phyloP scores from a whole-genome alignment of 2,329 filamentous ascomycete genomes.

The Sclerotinia minor region DNA sequence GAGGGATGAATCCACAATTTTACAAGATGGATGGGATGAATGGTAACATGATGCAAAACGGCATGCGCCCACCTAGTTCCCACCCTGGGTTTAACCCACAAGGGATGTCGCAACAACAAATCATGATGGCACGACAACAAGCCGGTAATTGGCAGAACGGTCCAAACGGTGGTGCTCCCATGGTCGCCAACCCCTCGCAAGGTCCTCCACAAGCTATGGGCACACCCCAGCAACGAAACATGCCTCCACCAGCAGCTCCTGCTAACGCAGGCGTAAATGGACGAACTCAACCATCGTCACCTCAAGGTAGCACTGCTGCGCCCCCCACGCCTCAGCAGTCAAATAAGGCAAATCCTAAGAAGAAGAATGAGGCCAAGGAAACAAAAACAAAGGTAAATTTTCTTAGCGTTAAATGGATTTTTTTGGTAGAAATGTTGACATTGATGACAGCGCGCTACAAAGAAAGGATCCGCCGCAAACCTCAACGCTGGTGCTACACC shows the following conservation, averaged over 20 bases:
- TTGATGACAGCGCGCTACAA: constrained; percentile 43
- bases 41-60: constrained; percentile 61
- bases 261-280: constrained; percentile 52
- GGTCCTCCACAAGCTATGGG: constrained; percentile 47
- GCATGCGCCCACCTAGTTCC: constrained; percentile 68
- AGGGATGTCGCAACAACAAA: constrained; percentile 52
- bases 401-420: constrained; percentile 39
- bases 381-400: constrained; percentile 66
- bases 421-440: constrained; percentile 42
- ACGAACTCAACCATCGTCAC: constrained; percentile 60
- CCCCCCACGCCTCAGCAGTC: constrained; percentile 75
- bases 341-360: constrained; percentile 74
- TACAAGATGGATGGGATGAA: constrained; percentile 56
- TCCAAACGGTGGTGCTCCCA: constrained; percentile 43
- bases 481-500: constrained; percentile 57
- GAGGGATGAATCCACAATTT: constrained; percentile 58
- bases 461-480: constrained; percentile 64
- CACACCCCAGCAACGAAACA: constrained; percentile 70
- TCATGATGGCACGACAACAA: constrained; percentile 57
- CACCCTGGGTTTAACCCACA: constrained; percentile 60
- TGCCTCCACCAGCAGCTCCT: constrained; percentile 67
- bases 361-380: constrained; percentile 85
- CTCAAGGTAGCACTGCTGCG: constrained; percentile 62
- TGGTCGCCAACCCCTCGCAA: constrained; percentile 50
- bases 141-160: constrained; percentile 40